phyloP scores from a whole-genome alignment of 805 yeast species.

The Lipomyces starkeyi region DNA sequence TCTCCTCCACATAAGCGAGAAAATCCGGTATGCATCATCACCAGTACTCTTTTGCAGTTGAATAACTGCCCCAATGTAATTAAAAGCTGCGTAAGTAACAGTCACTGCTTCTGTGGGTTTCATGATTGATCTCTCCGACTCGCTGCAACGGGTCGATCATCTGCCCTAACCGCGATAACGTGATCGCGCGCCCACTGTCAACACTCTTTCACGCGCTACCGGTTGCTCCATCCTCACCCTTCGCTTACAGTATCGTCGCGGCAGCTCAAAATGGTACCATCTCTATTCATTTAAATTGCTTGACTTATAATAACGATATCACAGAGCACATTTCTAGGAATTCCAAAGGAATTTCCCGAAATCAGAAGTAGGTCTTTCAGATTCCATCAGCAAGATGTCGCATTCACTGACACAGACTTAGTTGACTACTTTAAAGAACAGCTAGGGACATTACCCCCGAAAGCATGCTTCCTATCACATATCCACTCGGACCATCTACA shows the following conservation, averaged over 20 bases:
- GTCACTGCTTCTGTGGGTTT: no score
- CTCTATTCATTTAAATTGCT: not conserved
- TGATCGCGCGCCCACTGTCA: not conserved
- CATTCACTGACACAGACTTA: conserved; percentile 10
- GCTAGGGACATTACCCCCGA: conserved; percentile 37
- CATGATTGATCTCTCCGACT: no score
- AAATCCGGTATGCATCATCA: no score
- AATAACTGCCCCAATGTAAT: no score
- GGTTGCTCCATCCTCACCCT: not conserved
- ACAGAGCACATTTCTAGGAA: conserved; percentile 51
- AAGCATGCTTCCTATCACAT: conserved; percentile 55
- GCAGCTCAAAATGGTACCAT: not conserved
- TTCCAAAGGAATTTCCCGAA: conserved; percentile 56
- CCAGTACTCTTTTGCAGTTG: no score
- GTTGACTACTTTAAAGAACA: conserved; percentile 46
- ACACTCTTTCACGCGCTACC: not conserved
- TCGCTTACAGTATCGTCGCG: not conserved
- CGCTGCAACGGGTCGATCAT: no score
- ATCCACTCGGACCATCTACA: conserved; percentile 60
- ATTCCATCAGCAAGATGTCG: not conserved
- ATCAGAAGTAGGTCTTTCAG: conserved; percentile 49
- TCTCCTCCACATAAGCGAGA: no score
- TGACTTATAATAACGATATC: not conserved
- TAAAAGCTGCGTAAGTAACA: no score
- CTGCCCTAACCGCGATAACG: conserved; percentile 2